Evolutionary conservation across 495 filamentous ascomycete species (phyloP), one percentile per base, ranked within the genome.

Genomic region (Aspergillus baeticus): DNA sequence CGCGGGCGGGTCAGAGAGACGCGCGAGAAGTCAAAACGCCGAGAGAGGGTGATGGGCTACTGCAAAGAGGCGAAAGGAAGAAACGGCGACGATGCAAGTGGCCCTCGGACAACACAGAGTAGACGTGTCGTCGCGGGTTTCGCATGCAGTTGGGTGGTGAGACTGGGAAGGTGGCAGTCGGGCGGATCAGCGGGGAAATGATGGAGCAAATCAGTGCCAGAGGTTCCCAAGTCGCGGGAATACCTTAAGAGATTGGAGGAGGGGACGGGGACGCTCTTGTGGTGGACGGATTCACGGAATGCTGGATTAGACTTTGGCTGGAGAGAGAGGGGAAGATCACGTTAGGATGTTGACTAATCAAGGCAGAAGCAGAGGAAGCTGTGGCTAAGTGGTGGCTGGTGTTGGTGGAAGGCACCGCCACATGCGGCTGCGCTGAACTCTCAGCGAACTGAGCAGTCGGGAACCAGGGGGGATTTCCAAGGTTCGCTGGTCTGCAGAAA

Each of bases 1-100:
- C 57, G 57, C 51, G 62, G 63, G 71, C 73, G 73, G 72, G 75
- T 70, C 65, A 58, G 61, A 59, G 51, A 50, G 63, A 65, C 66
- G 68, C 68, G 69, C 56, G 50, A 55, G 56, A 53, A 54, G 54
- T 48, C 60, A 61, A 57, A 53, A 50, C 48, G 55, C 53, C 61
- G 49, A 58, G 54, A 55, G 45, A 42, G 36, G 49, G 57, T 54
- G 61, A 58, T 51, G 36, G 56, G 61, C 55, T 57, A 58, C 58
- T 61, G 60, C 44, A 58, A 54, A 38, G 60, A 60, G 63, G 66
- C 61, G 54, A 60, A 62, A 63, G 60, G 54, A 59, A 58, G 53
- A 62, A 51, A 41, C 50, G 22, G 54, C 39, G 59, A 62, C 39
- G 55, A 63, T 59, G 57, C 60, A 62, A 60, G 63, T 59, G 60